phyloP scores from a whole-genome alignment of 177 flowering plant species.

The Vitis hybrid region DNA sequence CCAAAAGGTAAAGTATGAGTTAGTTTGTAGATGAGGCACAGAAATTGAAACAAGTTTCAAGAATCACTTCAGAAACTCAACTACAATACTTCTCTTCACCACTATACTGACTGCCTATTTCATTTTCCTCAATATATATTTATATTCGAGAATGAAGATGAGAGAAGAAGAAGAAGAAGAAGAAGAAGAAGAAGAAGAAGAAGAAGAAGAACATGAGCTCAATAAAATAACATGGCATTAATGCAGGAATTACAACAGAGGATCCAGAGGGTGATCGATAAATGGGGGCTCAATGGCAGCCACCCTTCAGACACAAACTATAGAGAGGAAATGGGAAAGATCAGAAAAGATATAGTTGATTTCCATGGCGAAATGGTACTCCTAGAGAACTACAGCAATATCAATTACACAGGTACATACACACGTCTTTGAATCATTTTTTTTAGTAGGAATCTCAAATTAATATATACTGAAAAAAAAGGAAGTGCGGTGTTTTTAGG shows the following conservation, averaged over 20 bases:
- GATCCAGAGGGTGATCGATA: constrained; percentile 41
- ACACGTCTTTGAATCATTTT: background rate
- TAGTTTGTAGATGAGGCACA: no score
- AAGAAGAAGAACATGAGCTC: no score
- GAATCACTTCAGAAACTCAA: no score
- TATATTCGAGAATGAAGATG: no score
- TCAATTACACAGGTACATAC: constrained; percentile 77
- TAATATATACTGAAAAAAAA: no score
- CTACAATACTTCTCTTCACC: no score
- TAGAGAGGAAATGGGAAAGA: constrained; percentile 52
- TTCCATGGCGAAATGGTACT: constrained; percentile 97
- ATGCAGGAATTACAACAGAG: constrained; percentile 73
- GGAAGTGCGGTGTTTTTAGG: constrained; percentile 31
- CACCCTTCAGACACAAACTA: constrained; percentile 40
- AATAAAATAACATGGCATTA: background rate
- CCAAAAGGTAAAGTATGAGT: no score
- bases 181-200: no score
- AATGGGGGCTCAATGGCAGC: constrained; percentile 48
- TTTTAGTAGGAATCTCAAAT: background rate
- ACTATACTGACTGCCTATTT: no score
- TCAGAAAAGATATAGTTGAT: constrained; percentile 73
- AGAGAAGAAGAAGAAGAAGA: no score
- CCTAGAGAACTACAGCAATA: constrained; percentile 70
- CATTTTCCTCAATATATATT: no score
- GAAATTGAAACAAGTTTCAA: no score